Percentiles rank a stretch among this genome's conserved stretches.
Evolutionary conservation across 1,284 basidiomycete species (phyloP).

Genomic region (Pseudomicrostroma phylloplanum): DNA sequence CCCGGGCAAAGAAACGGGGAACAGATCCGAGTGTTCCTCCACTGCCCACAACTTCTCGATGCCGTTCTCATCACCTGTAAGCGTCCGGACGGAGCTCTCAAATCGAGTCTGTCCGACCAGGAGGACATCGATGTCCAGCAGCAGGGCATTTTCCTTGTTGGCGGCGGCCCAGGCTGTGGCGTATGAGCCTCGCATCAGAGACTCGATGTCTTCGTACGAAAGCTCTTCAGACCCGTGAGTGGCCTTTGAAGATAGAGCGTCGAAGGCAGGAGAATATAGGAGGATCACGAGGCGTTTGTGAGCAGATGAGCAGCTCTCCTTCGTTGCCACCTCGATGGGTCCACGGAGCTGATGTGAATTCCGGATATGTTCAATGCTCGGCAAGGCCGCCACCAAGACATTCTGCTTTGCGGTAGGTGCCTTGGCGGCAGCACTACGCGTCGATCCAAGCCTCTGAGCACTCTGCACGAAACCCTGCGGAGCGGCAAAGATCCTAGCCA

Average conservation of each 20-base stretch:
- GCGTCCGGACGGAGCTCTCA: background rate
- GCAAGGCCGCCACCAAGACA: slow-evolving; percentile 11
- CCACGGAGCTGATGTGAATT: slow-evolving; percentile 15
- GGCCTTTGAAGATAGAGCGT: background rate
- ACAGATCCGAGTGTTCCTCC: background rate
- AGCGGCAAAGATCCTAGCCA: slow-evolving; percentile 45
- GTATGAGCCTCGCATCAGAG: slow-evolving; percentile 40
- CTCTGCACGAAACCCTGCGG: slow-evolving; percentile 40
- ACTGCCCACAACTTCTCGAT: background rate
- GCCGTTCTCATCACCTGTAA: background rate
- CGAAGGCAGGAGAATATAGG: slow-evolving; percentile 21
- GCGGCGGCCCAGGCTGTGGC: slow-evolving; percentile 40
- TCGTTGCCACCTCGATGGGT: slow-evolving; percentile 19
- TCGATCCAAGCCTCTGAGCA: slow-evolving; percentile 9
- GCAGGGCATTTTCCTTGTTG: slow-evolving; percentile 21
- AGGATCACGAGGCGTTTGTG: slow-evolving; percentile 20
- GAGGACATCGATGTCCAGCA: slow-evolving; percentile 37
- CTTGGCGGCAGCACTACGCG: background rate
- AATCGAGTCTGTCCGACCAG: slow-evolving; percentile 10
- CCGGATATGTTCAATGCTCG: background rate
- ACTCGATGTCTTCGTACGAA: slow-evolving; percentile 31
- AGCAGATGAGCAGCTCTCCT: slow-evolving; percentile 13
- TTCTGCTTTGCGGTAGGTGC: slow-evolving; percentile 4
- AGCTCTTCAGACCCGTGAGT: background rate
- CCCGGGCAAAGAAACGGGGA: background rate